These are phyloP conservation scores for Metarhizium sp. DNA, from an alignment of 2,329 filamentous ascomycete genomes.

Conservation along the genomic window DNA sequence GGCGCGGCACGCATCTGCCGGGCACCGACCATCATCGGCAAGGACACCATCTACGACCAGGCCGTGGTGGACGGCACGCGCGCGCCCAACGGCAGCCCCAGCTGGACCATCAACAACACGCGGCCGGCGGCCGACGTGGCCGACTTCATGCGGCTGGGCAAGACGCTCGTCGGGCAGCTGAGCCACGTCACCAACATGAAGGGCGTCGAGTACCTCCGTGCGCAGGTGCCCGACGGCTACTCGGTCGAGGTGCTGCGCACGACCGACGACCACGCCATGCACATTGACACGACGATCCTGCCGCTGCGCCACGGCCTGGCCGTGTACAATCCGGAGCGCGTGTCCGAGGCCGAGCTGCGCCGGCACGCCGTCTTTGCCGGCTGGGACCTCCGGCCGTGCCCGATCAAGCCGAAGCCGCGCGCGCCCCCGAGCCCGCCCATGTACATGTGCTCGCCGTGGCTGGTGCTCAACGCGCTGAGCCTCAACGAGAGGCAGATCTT, in stretches of 20 bases:
- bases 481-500: constrained; percentile 16
- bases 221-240: constrained; percentile 16
- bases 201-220: constrained; percentile 20
- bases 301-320: constrained; percentile 18
- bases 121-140: constrained; percentile 24
- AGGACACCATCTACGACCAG: constrained; percentile 14
- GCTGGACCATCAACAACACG: constrained; percentile 22
- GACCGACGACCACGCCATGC: constrained; percentile 19
- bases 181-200: constrained; percentile 23
- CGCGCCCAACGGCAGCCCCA: neutral
- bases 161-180: constrained; percentile 19
- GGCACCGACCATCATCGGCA: constrained; percentile 7
- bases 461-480: constrained; percentile 16
- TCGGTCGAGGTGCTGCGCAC: constrained; percentile 17
- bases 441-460: constrained; percentile 19
- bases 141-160: constrained; percentile 25
- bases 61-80: neutral
- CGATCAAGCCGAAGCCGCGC: constrained; percentile 10
- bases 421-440: constrained; percentile 10
- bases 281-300: constrained; percentile 22
- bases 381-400: constrained; percentile 19
- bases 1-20: constrained; percentile 7
- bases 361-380: constrained; percentile 14
- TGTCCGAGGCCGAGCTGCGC: constrained; percentile 14
- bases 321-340: constrained; percentile 16